Percentiles rank a stretch among this genome's conserved stretches.
phyloP scores from a whole-genome alignment of 805 yeast genomes.

The Huiozyma naganishii region DNA sequence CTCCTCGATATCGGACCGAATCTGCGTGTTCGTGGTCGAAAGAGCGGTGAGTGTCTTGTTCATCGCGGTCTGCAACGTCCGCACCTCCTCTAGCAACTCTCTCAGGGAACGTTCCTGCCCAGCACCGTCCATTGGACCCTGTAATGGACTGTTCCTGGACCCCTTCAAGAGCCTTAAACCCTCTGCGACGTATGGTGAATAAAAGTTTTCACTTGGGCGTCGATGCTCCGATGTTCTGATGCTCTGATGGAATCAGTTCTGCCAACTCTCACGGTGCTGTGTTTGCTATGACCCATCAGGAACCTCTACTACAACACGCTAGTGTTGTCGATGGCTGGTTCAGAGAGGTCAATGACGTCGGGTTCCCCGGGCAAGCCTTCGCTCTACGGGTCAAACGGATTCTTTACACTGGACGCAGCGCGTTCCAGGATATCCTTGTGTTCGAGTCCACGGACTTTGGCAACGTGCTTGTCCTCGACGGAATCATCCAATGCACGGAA shows the following conservation, averaged over 20 bases:
- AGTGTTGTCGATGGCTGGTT: constrained; percentile 63
- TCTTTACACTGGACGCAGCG: constrained; percentile 55
- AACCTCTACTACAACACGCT: not conserved
- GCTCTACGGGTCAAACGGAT: constrained; percentile 50
- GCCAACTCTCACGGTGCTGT: too few relatives aligned
- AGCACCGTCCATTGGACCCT: not conserved
- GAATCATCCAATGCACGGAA: constrained; percentile 84
- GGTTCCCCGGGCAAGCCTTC: constrained; percentile 85
- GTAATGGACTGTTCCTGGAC: not conserved
- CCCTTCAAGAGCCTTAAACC: not conserved
- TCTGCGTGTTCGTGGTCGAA: constrained; percentile 14
- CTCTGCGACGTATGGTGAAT: not conserved
- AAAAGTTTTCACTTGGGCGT: constrained; percentile 1
- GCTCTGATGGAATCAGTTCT: not conserved
- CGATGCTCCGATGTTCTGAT: not conserved
- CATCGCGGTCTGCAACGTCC: constrained; percentile 20
- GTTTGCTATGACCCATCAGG: too few relatives aligned
- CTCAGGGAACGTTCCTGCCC: too few relatives aligned
- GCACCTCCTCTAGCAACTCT: constrained; percentile 1
- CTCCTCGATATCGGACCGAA: constrained; percentile 21
- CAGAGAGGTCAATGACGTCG: constrained; percentile 55
- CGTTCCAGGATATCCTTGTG: constrained; percentile 73
- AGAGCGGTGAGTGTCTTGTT: constrained; percentile 11
- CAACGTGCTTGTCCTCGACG: constrained; percentile 81
- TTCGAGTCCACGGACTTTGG: constrained; percentile 71